Evolutionary conservation across 2,329 filamentous ascomycete genomes (phyloP).

Genomic region (Stachybotrys chartarum): DNA sequence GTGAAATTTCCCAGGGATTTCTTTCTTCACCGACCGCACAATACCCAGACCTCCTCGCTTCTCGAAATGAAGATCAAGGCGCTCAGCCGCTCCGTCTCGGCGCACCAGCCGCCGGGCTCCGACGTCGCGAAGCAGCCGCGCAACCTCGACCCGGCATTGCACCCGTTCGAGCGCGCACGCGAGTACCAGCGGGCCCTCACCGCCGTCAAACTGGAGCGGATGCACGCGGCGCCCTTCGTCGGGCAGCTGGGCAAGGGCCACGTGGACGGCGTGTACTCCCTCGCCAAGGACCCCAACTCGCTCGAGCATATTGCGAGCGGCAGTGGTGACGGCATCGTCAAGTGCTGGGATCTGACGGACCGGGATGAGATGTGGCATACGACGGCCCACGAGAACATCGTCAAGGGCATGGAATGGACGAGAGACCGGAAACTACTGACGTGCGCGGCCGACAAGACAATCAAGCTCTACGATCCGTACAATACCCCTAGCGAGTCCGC

Average conservation of each 20-base stretch:
- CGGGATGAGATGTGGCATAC: slow-evolving; percentile 69
- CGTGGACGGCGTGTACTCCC: slow-evolving; percentile 76
- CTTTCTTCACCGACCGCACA: not conserved
- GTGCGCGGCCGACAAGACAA: slow-evolving; percentile 76
- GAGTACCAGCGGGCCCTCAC: slow-evolving; percentile 57
- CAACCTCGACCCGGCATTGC: slow-evolving; percentile 75
- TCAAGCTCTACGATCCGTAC: slow-evolving; percentile 91
- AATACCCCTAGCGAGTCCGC: slow-evolving; percentile 58
- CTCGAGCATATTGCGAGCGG: slow-evolving; percentile 73
- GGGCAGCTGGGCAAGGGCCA: slow-evolving; percentile 84
- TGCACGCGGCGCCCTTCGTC: slow-evolving; percentile 73
- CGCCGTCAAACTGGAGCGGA: slow-evolving; percentile 87
- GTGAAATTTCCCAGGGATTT: not conserved
- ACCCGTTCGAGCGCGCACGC: slow-evolving; percentile 84
- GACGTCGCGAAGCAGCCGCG: slow-evolving; percentile 58
- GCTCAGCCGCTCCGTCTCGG: slow-evolving; percentile 56
- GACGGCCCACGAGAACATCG: slow-evolving; percentile 85
- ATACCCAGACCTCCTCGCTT: not conserved
- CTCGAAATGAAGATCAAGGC: slow-evolving; percentile 53
- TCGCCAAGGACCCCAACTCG: slow-evolving; percentile 72
- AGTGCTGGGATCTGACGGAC: slow-evolving; percentile 77
- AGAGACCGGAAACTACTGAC: slow-evolving; percentile 77
- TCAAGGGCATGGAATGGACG: slow-evolving; percentile 89
- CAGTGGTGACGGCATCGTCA: slow-evolving; percentile 86
- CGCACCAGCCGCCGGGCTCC: slow-evolving; percentile 60